Base-by-base conservation (phyloP, 495 filamentous ascomycete genomes). In the Aspergillus panamensis region DNA sequence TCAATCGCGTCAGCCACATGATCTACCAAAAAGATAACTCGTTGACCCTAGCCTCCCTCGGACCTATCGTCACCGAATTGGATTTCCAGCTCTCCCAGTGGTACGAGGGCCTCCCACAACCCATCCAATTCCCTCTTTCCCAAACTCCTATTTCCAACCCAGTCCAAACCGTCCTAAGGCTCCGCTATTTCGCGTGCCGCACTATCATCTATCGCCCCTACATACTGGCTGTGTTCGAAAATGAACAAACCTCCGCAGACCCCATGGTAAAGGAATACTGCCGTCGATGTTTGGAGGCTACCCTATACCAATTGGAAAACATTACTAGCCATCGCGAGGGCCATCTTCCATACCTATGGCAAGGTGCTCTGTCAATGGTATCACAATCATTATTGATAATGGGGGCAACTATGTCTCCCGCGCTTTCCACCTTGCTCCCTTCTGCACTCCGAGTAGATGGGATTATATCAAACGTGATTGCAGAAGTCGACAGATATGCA, bases 151-250 rank as follows among this genome's bases (percentile, higher is more conserved):
- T 89, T 25, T 77, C 82, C 57, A 86, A 91, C 66, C 82, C 87
- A 17, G 82, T 91, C 33, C 89, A 93, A 70, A 92, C 88, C 19
- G 89, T 92, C 47, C 70, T 92, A 25, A 76, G 89, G 44, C 73
- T 92, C 61, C 84, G 89, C 37, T 93, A 91, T 75, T 90, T 87
- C 72, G 89, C 89, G 44, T 92, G 89, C 69, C 85, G 87, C 50
- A 91, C 89, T 37, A 91, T 92, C 66, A 92, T 92, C 62, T 92
- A 87, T 74, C 80, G 89, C 20, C 89, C 89, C 2, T 92, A 92
- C 70, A 90, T 90, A 59, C 77, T 91, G 53, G 87, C 87, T 10
- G 88, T 91, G 2, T 74, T 93, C 20, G 84, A 90, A 64, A 89
- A 91, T 61, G 88, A 92, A 59, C 82, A 84, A 63, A 83, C 84